phyloP scores from a whole-genome alignment of 225 moss, liverwort and hornwort genomes.

The Neckera pumila region DNA sequence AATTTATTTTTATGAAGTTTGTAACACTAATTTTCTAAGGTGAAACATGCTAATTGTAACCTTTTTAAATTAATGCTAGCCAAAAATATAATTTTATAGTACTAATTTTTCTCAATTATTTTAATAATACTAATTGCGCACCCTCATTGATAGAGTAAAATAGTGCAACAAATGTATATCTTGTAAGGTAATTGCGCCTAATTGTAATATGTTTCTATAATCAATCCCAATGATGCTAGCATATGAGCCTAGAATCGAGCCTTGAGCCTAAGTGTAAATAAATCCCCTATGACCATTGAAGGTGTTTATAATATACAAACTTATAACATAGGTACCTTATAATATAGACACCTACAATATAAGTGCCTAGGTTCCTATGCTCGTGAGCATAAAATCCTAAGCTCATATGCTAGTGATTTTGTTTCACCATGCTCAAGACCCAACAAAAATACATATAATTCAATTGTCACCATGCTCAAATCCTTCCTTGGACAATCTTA shows the following conservation, averaged over 20 bases:
- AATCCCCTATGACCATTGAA: too few species aligned
- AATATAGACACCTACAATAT: too few species aligned
- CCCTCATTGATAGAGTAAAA: background rate
- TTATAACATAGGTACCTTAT: too few species aligned
- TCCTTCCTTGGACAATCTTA: background rate
- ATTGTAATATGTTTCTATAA: too few species aligned
- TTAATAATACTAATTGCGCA: background rate
- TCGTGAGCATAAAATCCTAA: too few species aligned
- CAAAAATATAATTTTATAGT: too few species aligned
- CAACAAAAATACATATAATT: background rate
- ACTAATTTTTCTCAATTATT: background rate
- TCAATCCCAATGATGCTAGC: too few species aligned
- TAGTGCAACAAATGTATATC: background rate
- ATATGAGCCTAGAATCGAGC: too few species aligned
- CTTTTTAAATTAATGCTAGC: background rate
- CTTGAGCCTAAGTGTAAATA: too few species aligned
- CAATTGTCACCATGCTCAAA: background rate
- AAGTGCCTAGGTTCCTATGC: too few species aligned
- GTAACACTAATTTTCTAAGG: background rate
- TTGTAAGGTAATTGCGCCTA: background rate
- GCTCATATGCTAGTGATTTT: too few species aligned
- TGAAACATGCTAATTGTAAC: background rate
- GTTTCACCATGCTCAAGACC: background rate
- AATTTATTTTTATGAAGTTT: background rate
- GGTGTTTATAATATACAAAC: too few species aligned